Percentiles rank a stretch among this genome's conserved stretches.
Evolutionary conservation across 2,329 filamentous ascomycete genomes (phyloP).

Genomic region (Geosmithia morbida): DNA sequence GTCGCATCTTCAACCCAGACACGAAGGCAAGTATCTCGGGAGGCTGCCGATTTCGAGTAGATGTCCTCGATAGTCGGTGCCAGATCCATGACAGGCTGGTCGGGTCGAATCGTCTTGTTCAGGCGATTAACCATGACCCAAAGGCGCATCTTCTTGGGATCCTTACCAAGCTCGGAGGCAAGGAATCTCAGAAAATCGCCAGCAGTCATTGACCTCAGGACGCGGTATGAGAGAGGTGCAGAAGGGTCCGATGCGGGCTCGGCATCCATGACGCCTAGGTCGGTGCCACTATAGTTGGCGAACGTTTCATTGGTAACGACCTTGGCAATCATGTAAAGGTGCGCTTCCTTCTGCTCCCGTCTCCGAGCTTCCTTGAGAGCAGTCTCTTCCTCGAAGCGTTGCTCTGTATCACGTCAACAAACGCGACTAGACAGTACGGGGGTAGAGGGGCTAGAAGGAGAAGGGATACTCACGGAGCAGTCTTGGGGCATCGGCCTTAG

Average conservation of each 20-base stretch:
- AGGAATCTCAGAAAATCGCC: conserved; percentile 59
- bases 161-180: conserved; percentile 53
- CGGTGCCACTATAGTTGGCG: conserved; percentile 66
- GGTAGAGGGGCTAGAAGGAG: conserved; percentile 20
- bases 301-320: conserved; percentile 76
- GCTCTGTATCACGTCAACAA: conserved; percentile 17
- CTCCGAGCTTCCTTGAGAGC: conserved; percentile 59
- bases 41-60: conserved; percentile 34
- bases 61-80: conserved; percentile 65
- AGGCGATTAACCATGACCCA: conserved; percentile 99
- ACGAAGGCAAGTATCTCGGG: conserved; percentile 59
- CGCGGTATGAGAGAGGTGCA: conserved; percentile 56
- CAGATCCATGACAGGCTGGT: conserved; percentile 68
- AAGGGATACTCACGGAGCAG: conserved; percentile 41
- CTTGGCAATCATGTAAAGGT: conserved; percentile 77
- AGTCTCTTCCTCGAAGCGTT: conserved; percentile 69
- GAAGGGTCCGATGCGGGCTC: conserved; percentile 51
- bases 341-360: conserved; percentile 87
- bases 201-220: conserved; percentile 63
- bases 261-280: conserved; percentile 58
- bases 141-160: conserved; percentile 59
- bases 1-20: conserved; percentile 77
- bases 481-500: conserved; percentile 62
- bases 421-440: conserved; percentile 18
- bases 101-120: conserved; percentile 89